Percentiles rank a stretch among this genome's conserved stretches.
Conservation (phyloP, 2,329 filamentous ascomycete species). For the Cladosporium phlei region DNA sequence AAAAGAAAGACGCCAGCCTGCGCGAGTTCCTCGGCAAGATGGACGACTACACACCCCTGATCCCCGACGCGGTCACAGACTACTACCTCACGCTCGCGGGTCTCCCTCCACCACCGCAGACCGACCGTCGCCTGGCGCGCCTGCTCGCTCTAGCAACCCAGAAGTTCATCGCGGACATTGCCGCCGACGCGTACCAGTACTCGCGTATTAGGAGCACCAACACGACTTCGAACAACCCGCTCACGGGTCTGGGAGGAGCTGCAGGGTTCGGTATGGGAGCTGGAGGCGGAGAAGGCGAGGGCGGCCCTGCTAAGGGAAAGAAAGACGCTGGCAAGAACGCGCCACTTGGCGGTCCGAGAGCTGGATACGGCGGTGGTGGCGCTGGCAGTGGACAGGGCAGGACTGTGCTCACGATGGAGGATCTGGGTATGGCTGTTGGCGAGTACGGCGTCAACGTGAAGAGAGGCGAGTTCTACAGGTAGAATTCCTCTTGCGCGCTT, state of each 20-base stretch:
- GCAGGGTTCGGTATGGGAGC: conserved; percentile 63
- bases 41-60: conserved; percentile 98
- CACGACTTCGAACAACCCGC: conserved; percentile 82
- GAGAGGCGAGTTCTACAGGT: conserved; percentile 94
- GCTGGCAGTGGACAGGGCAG: conserved; percentile 83
- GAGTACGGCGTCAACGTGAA: conserved; percentile 98
- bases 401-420: conserved; percentile 97
- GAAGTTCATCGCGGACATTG: conserved; percentile 97
- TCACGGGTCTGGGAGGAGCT: conserved; percentile 76
- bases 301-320: conserved; percentile 36
- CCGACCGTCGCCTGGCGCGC: conserved; percentile 82
- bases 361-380: conserved; percentile 71
- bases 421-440: conserved; percentile 93
- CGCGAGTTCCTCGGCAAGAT: conserved; percentile 93
- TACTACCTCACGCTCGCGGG: conserved; percentile 97
- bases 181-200: conserved; percentile 96
- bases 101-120: conserved; percentile 85
- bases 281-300: conserved; percentile 40
- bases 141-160: conserved; percentile 96
- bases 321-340: conserved; percentile 32
- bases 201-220: conserved; percentile 91
- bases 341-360: conserved; percentile 45
- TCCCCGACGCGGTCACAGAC: conserved; percentile 93
- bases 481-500: no score
- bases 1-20: conserved; percentile 85